These are phyloP conservation scores for Pythium angustatum DNA, from an alignment of 352 stramenopile species.

Conservation along the genomic window DNA sequence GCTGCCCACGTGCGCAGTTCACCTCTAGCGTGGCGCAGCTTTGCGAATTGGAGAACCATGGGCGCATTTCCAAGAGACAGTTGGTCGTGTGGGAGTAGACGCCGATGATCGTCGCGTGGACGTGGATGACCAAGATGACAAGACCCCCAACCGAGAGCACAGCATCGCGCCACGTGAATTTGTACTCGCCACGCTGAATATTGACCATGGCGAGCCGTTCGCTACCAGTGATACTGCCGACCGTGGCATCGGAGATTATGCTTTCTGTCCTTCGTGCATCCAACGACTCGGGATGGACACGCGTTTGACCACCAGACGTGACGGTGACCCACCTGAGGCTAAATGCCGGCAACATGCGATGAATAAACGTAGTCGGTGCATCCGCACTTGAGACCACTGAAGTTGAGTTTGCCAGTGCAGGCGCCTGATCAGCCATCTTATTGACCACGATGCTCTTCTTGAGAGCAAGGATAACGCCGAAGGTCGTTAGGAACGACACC, in stretches of 20 bases:
- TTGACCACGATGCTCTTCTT: not conserved
- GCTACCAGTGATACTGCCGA: not conserved
- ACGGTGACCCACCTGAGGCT: no score
- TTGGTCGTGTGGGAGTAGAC: not conserved
- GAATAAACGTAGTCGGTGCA: no score
- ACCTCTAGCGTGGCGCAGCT: conserved; percentile 22
- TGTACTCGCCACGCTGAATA: not conserved
- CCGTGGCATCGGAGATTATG: not conserved
- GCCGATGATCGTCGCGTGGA: conserved; percentile 9
- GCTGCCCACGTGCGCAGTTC: conserved; percentile 11
- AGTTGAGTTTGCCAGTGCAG: no score
- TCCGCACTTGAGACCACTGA: no score
- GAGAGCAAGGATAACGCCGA: not conserved
- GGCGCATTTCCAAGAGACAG: conserved; percentile 16
- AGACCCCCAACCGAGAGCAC: conserved; percentile 1
- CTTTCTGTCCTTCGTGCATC: no score
- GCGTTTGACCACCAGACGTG: no score
- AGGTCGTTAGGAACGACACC: conserved; percentile 1
- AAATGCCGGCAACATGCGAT: no score
- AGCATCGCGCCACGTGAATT: not conserved
- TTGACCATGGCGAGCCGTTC: not conserved
- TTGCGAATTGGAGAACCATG: conserved; percentile 22
- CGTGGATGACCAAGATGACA: conserved; percentile 11
- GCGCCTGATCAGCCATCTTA: no score
- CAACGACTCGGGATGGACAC: no score